Evolutionary conservation across 1,284 basidiomycete genomes (phyloP).

Genomic region (Pseudozyma pruni): DNA sequence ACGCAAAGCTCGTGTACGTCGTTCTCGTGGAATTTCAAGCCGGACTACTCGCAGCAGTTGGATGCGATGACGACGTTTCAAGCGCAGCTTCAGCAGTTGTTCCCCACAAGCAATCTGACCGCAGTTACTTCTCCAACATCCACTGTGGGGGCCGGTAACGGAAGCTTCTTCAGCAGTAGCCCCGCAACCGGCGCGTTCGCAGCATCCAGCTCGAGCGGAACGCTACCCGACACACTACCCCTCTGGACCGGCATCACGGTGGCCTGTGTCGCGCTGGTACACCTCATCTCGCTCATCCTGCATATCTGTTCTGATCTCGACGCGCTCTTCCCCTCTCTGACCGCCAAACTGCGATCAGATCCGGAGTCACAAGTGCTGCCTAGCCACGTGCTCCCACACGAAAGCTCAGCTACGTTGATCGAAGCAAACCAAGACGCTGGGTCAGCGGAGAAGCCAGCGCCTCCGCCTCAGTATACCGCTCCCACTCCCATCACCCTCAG

Average conservation of each 20-base stretch:
- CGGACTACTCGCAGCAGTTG: conserved; percentile 23
- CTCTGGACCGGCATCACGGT: conserved; percentile 25
- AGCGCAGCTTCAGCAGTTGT: conserved; percentile 11
- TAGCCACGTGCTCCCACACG: conserved; percentile 4
- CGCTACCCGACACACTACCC: conserved; percentile 9
- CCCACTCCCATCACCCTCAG: no score
- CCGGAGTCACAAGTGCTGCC: background rate
- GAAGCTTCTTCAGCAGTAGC: conserved; percentile 1
- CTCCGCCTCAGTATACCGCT: conserved; percentile 16
- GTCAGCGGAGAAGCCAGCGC: background rate
- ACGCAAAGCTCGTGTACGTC: conserved; percentile 10
- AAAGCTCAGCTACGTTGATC: conserved; percentile 16
- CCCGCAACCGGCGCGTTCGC: background rate
- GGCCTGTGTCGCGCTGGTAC: conserved; percentile 2
- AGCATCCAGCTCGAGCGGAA: background rate
- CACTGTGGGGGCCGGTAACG: background rate
- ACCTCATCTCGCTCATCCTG: conserved; percentile 16
- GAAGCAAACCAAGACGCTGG: background rate
- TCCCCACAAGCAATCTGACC: background rate
- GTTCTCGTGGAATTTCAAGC: conserved; percentile 10
- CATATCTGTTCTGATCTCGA: conserved; percentile 24
- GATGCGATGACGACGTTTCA: conserved; percentile 12
- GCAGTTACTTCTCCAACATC: background rate
- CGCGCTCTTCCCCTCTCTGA: conserved; percentile 12
- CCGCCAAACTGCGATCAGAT: background rate